Percentiles rank a stretch among this genome's conserved stretches.
Conservation (phyloP, 2,329 filamentous ascomycete genomes). For the Pestalotiopsis sp. region DNA sequence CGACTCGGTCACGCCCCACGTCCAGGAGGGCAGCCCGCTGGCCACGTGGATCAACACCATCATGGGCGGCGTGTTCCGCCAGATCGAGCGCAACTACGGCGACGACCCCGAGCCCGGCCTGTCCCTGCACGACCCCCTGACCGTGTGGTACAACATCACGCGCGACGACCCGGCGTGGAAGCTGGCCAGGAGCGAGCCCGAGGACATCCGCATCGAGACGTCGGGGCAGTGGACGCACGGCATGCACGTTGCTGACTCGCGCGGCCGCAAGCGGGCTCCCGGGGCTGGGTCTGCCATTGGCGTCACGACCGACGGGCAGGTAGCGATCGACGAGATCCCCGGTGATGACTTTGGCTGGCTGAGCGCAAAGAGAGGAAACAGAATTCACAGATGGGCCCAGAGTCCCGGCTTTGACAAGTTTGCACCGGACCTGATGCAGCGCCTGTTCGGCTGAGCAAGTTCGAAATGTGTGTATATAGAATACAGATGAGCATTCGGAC, state of each 20-base stretch:
- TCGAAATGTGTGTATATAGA: background rate
- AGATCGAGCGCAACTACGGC: conserved; percentile 65
- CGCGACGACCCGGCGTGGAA: conserved; percentile 61
- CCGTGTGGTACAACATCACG: conserved; percentile 77
- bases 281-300: conserved; percentile 39
- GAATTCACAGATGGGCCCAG: conserved; percentile 72
- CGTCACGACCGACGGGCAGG: conserved; percentile 39
- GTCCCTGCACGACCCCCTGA: conserved; percentile 77
- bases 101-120: conserved; percentile 61
- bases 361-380: conserved; percentile 73
- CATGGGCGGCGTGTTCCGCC: conserved; percentile 69
- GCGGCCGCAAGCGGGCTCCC: conserved; percentile 56
- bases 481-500: background rate
- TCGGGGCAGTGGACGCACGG: conserved; percentile 92
- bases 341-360: conserved; percentile 80
- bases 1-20: conserved; percentile 53
- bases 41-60: conserved; percentile 75
- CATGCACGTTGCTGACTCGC: conserved; percentile 82
- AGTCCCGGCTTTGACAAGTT: conserved; percentile 72
- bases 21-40: conserved; percentile 69
- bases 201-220: conserved; percentile 90
- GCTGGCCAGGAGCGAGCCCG: conserved; percentile 53
- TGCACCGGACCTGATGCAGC: conserved; percentile 65
- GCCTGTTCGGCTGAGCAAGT: conserved; percentile 57
- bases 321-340: conserved; percentile 53